Percentiles rank a stretch among this genome's conserved stretches.
Conservation (phyloP, 2,329 filamentous ascomycete genomes). For the Penicillium sp. region DNA sequence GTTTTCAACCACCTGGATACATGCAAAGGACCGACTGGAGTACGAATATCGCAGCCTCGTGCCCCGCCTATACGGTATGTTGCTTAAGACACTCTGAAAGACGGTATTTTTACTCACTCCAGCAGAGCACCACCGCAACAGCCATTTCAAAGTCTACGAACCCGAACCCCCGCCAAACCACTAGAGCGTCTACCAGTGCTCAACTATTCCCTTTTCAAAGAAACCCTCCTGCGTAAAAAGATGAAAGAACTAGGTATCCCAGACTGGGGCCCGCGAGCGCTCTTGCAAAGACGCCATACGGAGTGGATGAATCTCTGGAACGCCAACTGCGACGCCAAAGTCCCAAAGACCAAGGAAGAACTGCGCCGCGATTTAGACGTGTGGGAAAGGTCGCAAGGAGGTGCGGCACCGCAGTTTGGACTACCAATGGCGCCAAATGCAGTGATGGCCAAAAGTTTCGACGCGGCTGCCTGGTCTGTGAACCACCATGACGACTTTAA, state of each 20-base stretch:
- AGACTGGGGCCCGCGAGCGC: slow-evolving; percentile 60
- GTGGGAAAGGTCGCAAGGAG: slow-evolving; percentile 83
- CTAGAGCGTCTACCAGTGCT: slow-evolving; percentile 70
- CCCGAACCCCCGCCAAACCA: slow-evolving; percentile 25
- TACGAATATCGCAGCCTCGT: slow-evolving; percentile 16
- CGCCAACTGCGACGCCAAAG: slow-evolving; percentile 83
- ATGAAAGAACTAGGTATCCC: slow-evolving; percentile 76
- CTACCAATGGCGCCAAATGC: slow-evolving; percentile 26
- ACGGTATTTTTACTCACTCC: slow-evolving; percentile 18
- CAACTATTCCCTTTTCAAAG: slow-evolving; percentile 84
- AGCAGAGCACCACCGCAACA: slow-evolving; percentile 1
- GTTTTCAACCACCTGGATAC: slow-evolving; percentile 80
- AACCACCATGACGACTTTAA: slow-evolving; percentile 73
- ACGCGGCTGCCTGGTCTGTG: slow-evolving; percentile 69
- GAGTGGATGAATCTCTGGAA: slow-evolving; percentile 98
- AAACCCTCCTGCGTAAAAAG: slow-evolving; percentile 73
- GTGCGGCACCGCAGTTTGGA: slow-evolving; percentile 43
- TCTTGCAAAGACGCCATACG: slow-evolving; percentile 75
- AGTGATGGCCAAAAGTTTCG: slow-evolving; percentile 86
- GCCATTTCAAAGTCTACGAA: neutral
- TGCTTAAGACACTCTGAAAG: neutral
- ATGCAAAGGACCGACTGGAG: slow-evolving; percentile 41
- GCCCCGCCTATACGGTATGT: slow-evolving; percentile 25
- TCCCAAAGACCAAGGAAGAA: slow-evolving; percentile 66
- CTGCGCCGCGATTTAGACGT: slow-evolving; percentile 73